Evolutionary conservation across 2,329 filamentous ascomycete genomes (phyloP), one percentile per base, ranked within the genome.

Genomic region (Diaporthe capsici): DNA sequence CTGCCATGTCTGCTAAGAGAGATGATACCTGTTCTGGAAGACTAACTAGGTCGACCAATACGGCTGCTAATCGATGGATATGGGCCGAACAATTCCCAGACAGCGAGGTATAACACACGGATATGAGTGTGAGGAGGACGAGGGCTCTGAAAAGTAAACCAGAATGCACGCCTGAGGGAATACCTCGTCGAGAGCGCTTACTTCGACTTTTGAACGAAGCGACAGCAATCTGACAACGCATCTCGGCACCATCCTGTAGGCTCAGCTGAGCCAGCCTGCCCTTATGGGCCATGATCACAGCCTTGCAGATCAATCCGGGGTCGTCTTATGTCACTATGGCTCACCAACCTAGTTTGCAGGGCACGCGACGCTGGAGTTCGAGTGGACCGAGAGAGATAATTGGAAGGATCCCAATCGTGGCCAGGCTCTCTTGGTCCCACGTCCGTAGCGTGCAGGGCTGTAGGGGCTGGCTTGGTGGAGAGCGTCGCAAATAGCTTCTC

Each of bases 201-300:
- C 34, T 70, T 31, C 25, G 60, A 58, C 37, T 60, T 70, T 61
- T 63, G 34, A 60, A 55, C 17, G 22, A 22, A 57, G 28, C 25
- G 13, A 63, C 34, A 55, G n/a, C 34, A 47, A 49, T 55, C 34
- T 25, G 47, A 60, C 57, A 53, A 47, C 37, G 22, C 37, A 71
- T 58, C 44, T 65, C n/a, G 63, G 61, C 65, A 25, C 7, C 55
- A 37, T 74, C 22, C 28, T 17, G 37, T 34, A 25, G 58, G 55
- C 47, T 57, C 58, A 65, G 44, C 58, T 60, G 58, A 61, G 58
- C 71, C 58, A 34, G 65, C 22, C 12, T 25, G 22, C 31, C 31
- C n/a, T 39, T 68, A 31, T 53, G 47, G 65, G 17, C 31, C 65
- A 68, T 68, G 65, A 39, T 28, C 65, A 53, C 65, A 68, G 65